Conservation (phyloP, 805 yeast genomes). For the Metschnikowia drakensbergensis region DNA sequence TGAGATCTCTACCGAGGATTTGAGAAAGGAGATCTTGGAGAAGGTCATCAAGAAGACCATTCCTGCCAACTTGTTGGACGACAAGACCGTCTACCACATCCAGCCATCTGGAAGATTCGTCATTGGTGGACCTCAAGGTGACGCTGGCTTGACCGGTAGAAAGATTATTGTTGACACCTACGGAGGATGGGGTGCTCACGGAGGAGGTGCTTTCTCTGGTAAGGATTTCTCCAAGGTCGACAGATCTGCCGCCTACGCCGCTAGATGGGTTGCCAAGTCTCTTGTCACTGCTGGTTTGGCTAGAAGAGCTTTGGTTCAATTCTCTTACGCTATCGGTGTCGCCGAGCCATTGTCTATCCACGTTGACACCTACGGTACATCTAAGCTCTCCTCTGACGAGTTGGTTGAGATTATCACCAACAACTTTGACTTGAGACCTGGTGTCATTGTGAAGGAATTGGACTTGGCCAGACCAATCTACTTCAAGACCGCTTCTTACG, state of each 20-base stretch:
- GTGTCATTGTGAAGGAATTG: conserved; percentile 94
- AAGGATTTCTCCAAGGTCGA: conserved; percentile 99
- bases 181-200: conserved; percentile 99
- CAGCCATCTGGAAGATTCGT: conserved; percentile 99
- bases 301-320: conserved; percentile 96
- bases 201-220: conserved; percentile 99
- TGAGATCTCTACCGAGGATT: conserved; percentile 86
- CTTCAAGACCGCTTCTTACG: conserved; percentile 98
- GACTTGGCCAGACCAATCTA: conserved; percentile 99
- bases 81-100: conserved; percentile 93
- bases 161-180: conserved; percentile 99
- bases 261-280: conserved; percentile 99
- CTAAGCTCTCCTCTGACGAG: conserved; percentile 82
- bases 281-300: conserved; percentile 92
- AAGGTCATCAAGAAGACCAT: conserved; percentile 89
- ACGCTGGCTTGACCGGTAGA: conserved; percentile 99
- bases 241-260: conserved; percentile 99
- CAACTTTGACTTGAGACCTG: conserved; percentile 99
- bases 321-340: conserved; percentile 99
- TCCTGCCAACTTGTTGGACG: conserved; percentile 87
- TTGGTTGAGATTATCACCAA: conserved; percentile 85
- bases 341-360: conserved; percentile 98
- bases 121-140: conserved; percentile 99
- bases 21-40: conserved; percentile 71
- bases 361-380: conserved; percentile 98